phyloP scores from a whole-genome alignment of 495 filamentous ascomycete genomes.

The Ascodesmis nigricans region DNA sequence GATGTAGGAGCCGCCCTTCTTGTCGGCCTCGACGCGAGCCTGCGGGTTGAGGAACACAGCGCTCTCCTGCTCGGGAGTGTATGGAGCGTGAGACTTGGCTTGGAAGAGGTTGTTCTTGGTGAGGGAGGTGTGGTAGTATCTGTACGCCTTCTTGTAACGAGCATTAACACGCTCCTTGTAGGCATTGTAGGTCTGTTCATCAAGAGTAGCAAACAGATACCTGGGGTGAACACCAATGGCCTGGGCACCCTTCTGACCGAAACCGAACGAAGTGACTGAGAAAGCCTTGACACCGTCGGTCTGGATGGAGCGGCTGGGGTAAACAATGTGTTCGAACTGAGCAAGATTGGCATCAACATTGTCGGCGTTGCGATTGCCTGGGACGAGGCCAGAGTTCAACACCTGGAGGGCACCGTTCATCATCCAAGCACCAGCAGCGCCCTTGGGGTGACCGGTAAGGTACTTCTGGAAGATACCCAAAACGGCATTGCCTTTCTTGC shows the following conservation, averaged over 20 bases:
- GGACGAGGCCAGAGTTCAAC: slow-evolving; percentile 77
- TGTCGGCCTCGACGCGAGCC: slow-evolving; percentile 62
- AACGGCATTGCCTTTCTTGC: slow-evolving; percentile 85
- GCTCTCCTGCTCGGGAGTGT: slow-evolving; percentile 64
- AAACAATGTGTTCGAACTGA: slow-evolving; percentile 93
- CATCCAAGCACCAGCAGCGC: slow-evolving; percentile 98
- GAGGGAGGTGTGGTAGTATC: slow-evolving; percentile 90
- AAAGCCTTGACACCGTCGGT: slow-evolving; percentile 97
- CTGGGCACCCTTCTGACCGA: slow-evolving; percentile 97
- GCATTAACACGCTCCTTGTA: slow-evolving; percentile 78
- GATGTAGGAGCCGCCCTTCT: slow-evolving; percentile 53
- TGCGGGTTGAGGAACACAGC: slow-evolving; percentile 88
- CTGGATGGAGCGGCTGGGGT: slow-evolving; percentile 84
- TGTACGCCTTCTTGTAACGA: slow-evolving; percentile 92
- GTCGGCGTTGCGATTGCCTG: slow-evolving; percentile 93
- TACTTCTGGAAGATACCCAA: slow-evolving; percentile 99
- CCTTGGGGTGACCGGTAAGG: slow-evolving; percentile 95
- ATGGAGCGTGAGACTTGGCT: slow-evolving; percentile 76
- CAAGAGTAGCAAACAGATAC: slow-evolving; percentile 88
- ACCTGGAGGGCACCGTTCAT: slow-evolving; percentile 95
- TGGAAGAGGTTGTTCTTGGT: slow-evolving; percentile 96
- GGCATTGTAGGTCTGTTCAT: slow-evolving; percentile 53
- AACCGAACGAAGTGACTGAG: slow-evolving; percentile 96
- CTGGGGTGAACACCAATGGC: slow-evolving; percentile 89
- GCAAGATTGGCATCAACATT: slow-evolving; percentile 93